Base-by-base conservation (phyloP, 352 stramenopile genomes). In the Phytophthora syringae region DNA sequence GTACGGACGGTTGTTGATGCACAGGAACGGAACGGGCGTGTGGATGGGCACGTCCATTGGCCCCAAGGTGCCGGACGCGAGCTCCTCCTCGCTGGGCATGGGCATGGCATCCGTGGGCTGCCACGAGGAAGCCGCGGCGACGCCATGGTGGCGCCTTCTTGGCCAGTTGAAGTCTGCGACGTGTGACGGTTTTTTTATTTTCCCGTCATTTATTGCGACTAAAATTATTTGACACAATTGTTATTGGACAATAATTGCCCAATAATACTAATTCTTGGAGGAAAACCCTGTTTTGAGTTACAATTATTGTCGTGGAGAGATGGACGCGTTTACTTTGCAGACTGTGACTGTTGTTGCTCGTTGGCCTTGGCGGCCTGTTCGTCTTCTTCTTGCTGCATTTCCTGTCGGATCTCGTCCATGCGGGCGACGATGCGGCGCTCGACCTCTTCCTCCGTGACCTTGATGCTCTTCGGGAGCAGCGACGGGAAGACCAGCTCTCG, bases 371-470 rank as follows among this genome's bases (percentile, higher is more conserved):
- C 20, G 39, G 63, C 45, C 34, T 30, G 34, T 60, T 22, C 44
- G 39, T 74, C 55, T 34, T 75, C 42, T 45, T 68, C 48, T 63
- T 69, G 60, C 52, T 67, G 40, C 58, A 67, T 48, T 51, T 79
- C 74, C 27, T 74, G 64, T 13, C 82, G 77, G 12, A 95, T 60
- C 51, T 94, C 84, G 9, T 88, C 71, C 55, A 95, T 74, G 30
- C 88, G 86, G n/a, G 69, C 75, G 42, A 91, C 60, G 28, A 95
- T 83, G 51, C 88, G 88, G 13, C 76, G 77, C 67, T 95, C 86
- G 30, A 95, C 77, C 62, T 95, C 88, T 11, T 93, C 84, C 0
- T 94, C 84, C 1, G 77, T 74, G 47, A 90, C 77, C 52, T 94
- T 92, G 40, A 84, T 61, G 43, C 79, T 88, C 28, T 77, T 70